These are phyloP conservation scores for Spirogloea muscicola DNA, from an alignment of 139 green algal species.

Conservation along the genomic window DNA sequence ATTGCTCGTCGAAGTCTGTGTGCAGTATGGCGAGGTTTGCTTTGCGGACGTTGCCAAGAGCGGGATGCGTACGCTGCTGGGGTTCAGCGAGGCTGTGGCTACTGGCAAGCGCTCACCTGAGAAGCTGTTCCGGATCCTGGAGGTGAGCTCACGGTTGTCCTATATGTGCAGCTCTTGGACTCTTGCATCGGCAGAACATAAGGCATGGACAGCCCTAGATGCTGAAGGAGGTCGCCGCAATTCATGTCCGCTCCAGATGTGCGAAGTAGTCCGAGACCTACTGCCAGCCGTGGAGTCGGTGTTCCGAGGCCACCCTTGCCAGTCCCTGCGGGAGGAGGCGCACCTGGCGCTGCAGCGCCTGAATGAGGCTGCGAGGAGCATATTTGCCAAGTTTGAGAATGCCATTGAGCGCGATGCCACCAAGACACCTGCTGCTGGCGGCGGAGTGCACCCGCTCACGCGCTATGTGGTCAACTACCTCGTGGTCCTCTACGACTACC, in stretches of 20 bases:
- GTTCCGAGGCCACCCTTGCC: slow-evolving; percentile 11
- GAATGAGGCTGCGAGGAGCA: slow-evolving; percentile 12
- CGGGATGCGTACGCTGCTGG: slow-evolving; percentile 14
- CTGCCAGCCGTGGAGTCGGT: slow-evolving; percentile 12
- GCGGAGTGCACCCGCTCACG: slow-evolving; percentile 16
- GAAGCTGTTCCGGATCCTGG: slow-evolving; percentile 18
- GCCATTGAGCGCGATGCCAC: slow-evolving; percentile 15
- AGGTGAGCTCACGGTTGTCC: too few relatives aligned
- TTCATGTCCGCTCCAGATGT: too few relatives aligned
- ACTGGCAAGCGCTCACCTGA: slow-evolving; percentile 13
- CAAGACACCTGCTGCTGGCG: neutral
- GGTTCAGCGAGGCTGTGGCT: slow-evolving; percentile 15
- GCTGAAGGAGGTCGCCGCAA: too few relatives aligned
- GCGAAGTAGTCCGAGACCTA: slow-evolving; percentile 18
- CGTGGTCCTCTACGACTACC: slow-evolving; percentile 26
- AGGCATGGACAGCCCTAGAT: too few relatives aligned
- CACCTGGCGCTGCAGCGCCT: slow-evolving; percentile 3
- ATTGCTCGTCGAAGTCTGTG: too few relatives aligned
- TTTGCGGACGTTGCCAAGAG: slow-evolving; percentile 16
- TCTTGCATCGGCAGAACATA: too few relatives aligned
- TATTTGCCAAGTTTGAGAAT: slow-evolving; percentile 31
- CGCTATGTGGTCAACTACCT: slow-evolving; percentile 41
- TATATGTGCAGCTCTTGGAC: too few relatives aligned
- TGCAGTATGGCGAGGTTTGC: slow-evolving; percentile 22
- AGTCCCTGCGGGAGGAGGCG: slow-evolving; percentile 10